Evolutionary conservation across 2,329 filamentous ascomycete genomes (phyloP), one percentile per base, ranked within the genome.

Genomic region (Ophiognomonia clavigignenti-juglandacearum): DNA sequence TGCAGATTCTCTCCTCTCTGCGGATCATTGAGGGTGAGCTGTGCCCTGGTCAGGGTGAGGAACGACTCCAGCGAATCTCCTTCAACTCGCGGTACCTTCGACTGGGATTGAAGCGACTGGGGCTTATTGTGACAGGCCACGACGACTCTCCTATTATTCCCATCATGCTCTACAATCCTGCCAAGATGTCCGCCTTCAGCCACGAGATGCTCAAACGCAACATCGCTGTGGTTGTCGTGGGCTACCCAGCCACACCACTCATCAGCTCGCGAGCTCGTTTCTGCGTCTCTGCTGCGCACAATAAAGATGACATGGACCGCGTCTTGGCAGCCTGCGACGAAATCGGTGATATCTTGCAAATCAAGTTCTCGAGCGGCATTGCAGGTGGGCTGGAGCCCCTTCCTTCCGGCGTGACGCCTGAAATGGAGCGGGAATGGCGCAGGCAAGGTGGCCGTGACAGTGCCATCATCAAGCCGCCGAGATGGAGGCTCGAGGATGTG

Each of bases 41-140:
- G 35, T 77, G 80, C 48, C 91, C 91, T 14, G 92, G 92, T 4
- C 91, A 98, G 69, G 93, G 93, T 48, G 88, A 96, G 66, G 93
- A 98, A 71, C 86, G 93, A 54, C 79, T 98, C 37, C 91, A 96
- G 70, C 85, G 93, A 57, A 86, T 98, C 56, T 91, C 92, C 41
- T 98, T 97, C 78, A 98, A 98, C 77, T 96, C 91, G 19, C 85
- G 93, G 39, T 98, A 98, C 65, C 87, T 98, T n/a, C 88, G 93
- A 50, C 83, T 98, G 23, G 93, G 93, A 56, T 80, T 98, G 60
- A 98, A 98, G 77, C 88, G 93, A 57, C 83, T 98, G 43, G 93
- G 93, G 41, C 92, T 90, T 71, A 98, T 98, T 62, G 86, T 96
- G 45, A 96, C 95, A 63, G 93, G 93, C 52, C 91, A 97, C 65